Evolutionary conservation across 805 yeast species (phyloP).

Genomic region (Starmerella roubikii): DNA sequence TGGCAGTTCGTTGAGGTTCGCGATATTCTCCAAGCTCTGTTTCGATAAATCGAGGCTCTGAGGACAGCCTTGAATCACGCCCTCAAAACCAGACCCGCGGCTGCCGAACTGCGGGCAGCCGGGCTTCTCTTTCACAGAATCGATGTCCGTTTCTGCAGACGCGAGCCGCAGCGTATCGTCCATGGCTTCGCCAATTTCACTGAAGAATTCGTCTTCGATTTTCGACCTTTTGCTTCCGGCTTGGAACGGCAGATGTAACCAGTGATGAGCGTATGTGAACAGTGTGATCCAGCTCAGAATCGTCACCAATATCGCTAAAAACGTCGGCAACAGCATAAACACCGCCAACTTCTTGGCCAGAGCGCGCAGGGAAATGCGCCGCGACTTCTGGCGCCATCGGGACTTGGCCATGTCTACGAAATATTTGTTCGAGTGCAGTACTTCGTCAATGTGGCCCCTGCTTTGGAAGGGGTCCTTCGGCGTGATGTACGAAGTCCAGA

Average conservation of each 20-base stretch:
- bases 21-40: conserved; percentile 5
- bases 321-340: background rate
- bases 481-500: conserved; percentile 68
- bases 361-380: too few relatives aligned
- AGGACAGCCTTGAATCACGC: conserved; percentile 7
- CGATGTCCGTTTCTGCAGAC: too few relatives aligned
- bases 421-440: conserved; percentile 20
- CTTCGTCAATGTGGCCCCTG: conserved; percentile 34
- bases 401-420: conserved; percentile 21
- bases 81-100: conserved; percentile 8
- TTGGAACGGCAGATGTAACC: background rate
- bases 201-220: background rate
- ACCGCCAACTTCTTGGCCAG: background rate
- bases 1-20: conserved; percentile 44
- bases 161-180: conserved; percentile 2
- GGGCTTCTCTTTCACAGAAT: too few relatives aligned
- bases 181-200: conserved; percentile 4
- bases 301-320: conserved; percentile 1
- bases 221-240: background rate
- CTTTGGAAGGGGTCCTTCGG: conserved; percentile 59
- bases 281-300: conserved; percentile 1
- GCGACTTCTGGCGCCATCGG: conserved; percentile 4
- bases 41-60: background rate
- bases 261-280: background rate
- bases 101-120: too few relatives aligned